These are phyloP conservation scores for Radiomyces spectabilis DNA, from an alignment of 192 early-diverging fungal genomes.

Conservation along the genomic window DNA sequence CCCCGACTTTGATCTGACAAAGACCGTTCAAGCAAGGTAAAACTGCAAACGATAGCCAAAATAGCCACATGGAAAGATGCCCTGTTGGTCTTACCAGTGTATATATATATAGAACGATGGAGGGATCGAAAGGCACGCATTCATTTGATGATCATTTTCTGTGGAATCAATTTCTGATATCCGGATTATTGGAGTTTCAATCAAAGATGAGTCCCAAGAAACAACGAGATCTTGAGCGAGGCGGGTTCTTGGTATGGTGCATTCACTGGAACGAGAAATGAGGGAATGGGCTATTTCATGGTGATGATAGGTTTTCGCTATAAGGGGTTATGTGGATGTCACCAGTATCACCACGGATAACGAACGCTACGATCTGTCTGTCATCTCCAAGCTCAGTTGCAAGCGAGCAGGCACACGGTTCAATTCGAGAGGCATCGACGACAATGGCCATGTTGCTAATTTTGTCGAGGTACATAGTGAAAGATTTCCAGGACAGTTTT, in stretches of 20 bases:
- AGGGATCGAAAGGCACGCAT: conserved; percentile 47
- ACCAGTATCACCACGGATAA: conserved; percentile 24
- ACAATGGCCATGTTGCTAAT: conserved; percentile 95
- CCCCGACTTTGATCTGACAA: conserved; percentile 81
- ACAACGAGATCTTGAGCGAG: conserved; percentile 60
- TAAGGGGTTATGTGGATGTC: conserved; percentile 73
- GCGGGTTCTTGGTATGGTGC: conserved; percentile 63
- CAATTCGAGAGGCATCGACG: conserved; percentile 92
- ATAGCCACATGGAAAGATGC: too few species aligned
- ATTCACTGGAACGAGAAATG: neutral
- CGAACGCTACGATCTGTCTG: conserved; percentile 39
- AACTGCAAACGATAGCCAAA: too few species aligned
- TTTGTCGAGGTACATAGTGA: conserved; percentile 78
- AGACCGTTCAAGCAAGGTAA: conserved; percentile 63
- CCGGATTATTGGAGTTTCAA: conserved; percentile 73
- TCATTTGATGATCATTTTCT: conserved; percentile 69
- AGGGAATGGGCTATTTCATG: neutral
- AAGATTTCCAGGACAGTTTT: too few species aligned
- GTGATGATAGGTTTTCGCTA: conserved; percentile 46
- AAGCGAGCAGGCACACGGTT: conserved; percentile 84
- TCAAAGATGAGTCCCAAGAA: conserved; percentile 59
- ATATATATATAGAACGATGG: too few species aligned
- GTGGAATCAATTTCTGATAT: conserved; percentile 88
- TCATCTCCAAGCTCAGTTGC: conserved; percentile 75
- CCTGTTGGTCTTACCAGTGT: too few species aligned